Evolutionary conservation across 352 stramenopile species (phyloP), one percentile per base, ranked within the genome.

Genomic region (Globisporangium uncinulatum): DNA sequence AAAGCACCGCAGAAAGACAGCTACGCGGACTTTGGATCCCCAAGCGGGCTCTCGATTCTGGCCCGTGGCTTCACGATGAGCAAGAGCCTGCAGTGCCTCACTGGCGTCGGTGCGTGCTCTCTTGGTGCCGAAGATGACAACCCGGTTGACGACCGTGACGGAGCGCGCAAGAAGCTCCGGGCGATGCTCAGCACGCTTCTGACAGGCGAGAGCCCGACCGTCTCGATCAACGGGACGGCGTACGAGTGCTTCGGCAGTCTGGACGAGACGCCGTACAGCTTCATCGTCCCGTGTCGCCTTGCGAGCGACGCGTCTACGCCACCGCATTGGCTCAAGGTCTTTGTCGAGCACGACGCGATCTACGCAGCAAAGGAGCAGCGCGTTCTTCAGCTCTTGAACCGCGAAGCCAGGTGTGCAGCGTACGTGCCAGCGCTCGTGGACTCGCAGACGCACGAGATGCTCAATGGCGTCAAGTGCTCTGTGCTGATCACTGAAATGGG

Each of bases 321-420:
- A 6, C 34, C 37, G 1, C 56, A 79, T 19, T 59, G 69, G 37
- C 55, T 89, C 21, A 86, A 87, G 58, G 50, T 89, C 36, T 89
- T 82, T 58, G 65, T 83, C 20, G 72, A 87, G 47, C 70, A 79
- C 36, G 79, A 89, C 42, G 62, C 74, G 1, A 67, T 72, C 46
- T 56, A 80, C 21, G 76, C 72, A 9, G 72, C 68, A 2, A 70
- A 70, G 19, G 79, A 89, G 56, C 84, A 73, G 42, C 77, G 76
- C 21, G 73, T 78, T 9, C 65, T 89, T 6, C 69, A 70, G 1
- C 67, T 71, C 6, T 59, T 86, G 44, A 67, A 83, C 42, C 55
- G 36, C 61, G 57, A 62, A 19, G 15, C 19, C 2, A 62, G 57
- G 0, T 67, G 67, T 11, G 24, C 55, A 21, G 59, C 43, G 7